These are phyloP conservation scores for Medicago lupulina DNA, from an alignment of 306 rosid species.

Conservation along the genomic window DNA sequence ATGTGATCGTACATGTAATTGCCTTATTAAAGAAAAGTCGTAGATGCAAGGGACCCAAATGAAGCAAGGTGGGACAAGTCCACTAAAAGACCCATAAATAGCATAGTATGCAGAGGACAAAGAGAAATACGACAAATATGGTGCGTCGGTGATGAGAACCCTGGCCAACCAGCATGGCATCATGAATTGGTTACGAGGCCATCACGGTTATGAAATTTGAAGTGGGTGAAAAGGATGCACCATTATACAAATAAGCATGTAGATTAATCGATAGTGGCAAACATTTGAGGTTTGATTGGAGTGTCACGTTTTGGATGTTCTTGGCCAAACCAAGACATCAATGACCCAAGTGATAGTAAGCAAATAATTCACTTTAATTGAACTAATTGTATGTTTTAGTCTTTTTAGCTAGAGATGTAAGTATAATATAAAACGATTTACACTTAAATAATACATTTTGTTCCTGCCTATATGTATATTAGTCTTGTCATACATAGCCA, in stretches of 20 bases:
- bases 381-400: no score
- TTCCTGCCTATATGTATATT: no score
- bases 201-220: conserved; percentile 24
- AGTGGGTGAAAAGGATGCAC: neutral
- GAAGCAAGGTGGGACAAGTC: conserved; percentile 39
- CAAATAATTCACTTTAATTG: no score
- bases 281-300: neutral
- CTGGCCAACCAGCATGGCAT: conserved; percentile 49
- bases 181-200: conserved; percentile 42
- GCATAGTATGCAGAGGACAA: conserved; percentile 23
- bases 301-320: neutral
- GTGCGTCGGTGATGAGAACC: conserved; percentile 46
- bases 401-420: no score
- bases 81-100: conserved; percentile 43
- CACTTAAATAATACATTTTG: no score
- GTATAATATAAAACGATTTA: no score
- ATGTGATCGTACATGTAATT: no score
- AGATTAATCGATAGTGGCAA: neutral
- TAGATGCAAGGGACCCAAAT: neutral
- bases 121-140: conserved; percentile 39
- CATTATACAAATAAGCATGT: neutral
- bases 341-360: neutral
- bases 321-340: neutral
- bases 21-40: no score
- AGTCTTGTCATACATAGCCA: no score